Conservation (phyloP, 78 protist species). For the Dictyostelium capitatum region DNA sequence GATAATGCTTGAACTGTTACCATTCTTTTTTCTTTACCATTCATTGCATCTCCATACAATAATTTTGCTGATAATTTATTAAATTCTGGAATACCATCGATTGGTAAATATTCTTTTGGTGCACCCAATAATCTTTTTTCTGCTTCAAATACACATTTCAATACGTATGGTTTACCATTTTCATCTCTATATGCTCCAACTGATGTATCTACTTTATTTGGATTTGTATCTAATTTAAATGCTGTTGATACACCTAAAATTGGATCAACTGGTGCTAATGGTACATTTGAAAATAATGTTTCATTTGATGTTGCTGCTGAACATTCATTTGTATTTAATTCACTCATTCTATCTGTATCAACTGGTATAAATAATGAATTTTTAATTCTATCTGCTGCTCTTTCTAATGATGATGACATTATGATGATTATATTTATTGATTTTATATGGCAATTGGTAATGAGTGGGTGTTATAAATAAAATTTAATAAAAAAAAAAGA, state of each 20-base stretch:
- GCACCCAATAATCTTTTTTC: slow-evolving; percentile 69
- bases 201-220: slow-evolving; percentile 86
- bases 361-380: slow-evolving; percentile 60
- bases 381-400: slow-evolving; percentile 42
- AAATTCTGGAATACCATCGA: slow-evolving; percentile 91
- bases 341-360: background rate
- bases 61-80: slow-evolving; percentile 68
- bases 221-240: slow-evolving; percentile 77
- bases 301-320: background rate
- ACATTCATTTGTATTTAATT: slow-evolving; percentile 6
- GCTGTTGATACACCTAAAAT: slow-evolving; percentile 85
- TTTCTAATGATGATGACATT: slow-evolving; percentile 1
- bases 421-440: too few species aligned
- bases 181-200: slow-evolving; percentile 97
- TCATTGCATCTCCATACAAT: slow-evolving; percentile 83
- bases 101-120: slow-evolving; percentile 95
- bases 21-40: slow-evolving; percentile 70
- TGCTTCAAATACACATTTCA: slow-evolving; percentile 86
- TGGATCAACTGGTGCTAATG: slow-evolving; percentile 88
- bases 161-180: slow-evolving; percentile 95
- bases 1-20: slow-evolving; percentile 95
- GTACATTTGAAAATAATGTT: slow-evolving; percentile 48
- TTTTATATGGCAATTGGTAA: too few species aligned
- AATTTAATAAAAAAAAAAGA: too few species aligned
- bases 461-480: too few species aligned